Evolutionary conservation across 306 rosid species (phyloP).

Genomic region (Fagus sylvatica): DNA sequence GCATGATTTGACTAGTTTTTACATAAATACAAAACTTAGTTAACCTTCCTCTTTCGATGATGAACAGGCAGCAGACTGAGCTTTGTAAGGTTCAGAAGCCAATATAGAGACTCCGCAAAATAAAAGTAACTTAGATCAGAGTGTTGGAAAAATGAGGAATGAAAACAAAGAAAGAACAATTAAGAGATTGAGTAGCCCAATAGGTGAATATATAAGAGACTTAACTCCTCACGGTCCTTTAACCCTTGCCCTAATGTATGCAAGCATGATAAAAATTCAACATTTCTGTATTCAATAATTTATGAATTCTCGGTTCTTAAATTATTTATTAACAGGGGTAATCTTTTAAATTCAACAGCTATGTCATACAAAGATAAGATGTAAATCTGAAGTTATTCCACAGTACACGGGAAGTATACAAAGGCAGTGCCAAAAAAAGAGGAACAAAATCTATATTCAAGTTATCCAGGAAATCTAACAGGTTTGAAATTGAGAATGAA

Average conservation of each 20-base stretch:
- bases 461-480: no score
- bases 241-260: neutral
- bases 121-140: neutral
- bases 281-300: neutral
- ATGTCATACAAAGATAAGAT: neutral
- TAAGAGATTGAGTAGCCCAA: no score
- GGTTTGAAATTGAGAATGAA: no score
- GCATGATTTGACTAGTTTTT: neutral
- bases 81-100: neutral
- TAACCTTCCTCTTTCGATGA: neutral
- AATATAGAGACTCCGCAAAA: neutral
- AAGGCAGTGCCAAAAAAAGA: no score
- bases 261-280: neutral
- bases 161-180: no score
- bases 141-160: neutral
- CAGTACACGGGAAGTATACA: no score
- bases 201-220: no score
- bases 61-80: no score
- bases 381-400: neutral
- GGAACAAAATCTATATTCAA: no score
- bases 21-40: neutral
- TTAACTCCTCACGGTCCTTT: neutral
- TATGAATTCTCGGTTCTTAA: neutral
- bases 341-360: neutral
- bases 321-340: neutral